Evolutionary conservation across 108 stramenopile genomes (phyloP), one percentile per base, ranked within the genome.

Genomic region (Chaetoceros muelleri): DNA sequence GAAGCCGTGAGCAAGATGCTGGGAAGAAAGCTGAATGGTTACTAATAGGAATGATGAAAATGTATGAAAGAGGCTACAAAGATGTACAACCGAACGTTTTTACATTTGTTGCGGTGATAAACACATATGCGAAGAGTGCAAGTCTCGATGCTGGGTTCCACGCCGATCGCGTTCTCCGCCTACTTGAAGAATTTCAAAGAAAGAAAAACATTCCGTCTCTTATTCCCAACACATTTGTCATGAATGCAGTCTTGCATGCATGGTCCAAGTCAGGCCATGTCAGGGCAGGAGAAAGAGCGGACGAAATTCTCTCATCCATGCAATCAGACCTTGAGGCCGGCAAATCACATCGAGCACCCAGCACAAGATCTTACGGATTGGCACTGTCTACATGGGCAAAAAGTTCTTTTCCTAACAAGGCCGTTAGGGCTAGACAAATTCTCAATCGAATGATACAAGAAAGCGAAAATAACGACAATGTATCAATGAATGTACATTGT

Each of bases 81-180:
- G 61, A 80, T 40, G 30, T 80, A 13, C 29, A 66, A 7, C 84
- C 80, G 26, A 55, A 71, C 25, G 65, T 77, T 25, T 79, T 65
- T 64, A 64, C 73, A 16, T 75, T 84, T 56, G 75, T 81, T 20
- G 75, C 80, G 24, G 70, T 88, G 18, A 78, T 81, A 47, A 80
- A 82, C 63, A 78, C 79, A 2, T 78, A 81, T 54, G 79, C 81
- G 0, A 44, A 66, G 22, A 60, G 73, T 23, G 64, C 69, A 28
- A 71, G 79, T 46, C 60, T 60, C 10, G 79, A 86, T 69, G 71
- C 78, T 61, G 84, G 84, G 25, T 46, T 65, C 10, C 65, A 64
- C 44, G 79, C 70, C 24, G 85, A 82, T 30, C 70, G 74, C 30
- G 53, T 86, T 7, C 53, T 86, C 5, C 44, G 63, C 25, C 60